Base-by-base conservation (phyloP, 768 basidiomycete species). In the Mycena filopes region DNA sequence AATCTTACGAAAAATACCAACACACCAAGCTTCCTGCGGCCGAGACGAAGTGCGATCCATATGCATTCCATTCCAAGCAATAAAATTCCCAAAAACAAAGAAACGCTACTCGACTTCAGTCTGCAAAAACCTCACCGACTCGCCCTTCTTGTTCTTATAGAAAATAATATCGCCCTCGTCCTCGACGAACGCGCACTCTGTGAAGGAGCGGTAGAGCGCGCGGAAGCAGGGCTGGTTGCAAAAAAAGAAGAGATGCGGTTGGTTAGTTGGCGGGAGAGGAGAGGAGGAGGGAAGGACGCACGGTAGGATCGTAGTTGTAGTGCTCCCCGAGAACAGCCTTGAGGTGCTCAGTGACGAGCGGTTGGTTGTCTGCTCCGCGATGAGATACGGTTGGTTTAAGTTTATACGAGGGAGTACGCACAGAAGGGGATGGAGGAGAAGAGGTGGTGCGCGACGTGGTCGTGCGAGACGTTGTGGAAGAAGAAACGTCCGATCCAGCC, bases 401-500 rank as follows among this genome's bases (percentile, higher is more conserved):
- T n/a, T 0, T 73, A 78, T 60, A 66, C 78, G 82, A 65, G 53
- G 45, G 40, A 16, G 71, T n/a, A n/a, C 75, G 62, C 60, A 80
- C 80, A 82, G 72, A 88, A 88, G 16, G 87, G 87, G 58, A 86
- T 84, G 48, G 79, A 79, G n/a, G 85, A 85, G 77, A 87, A 87
- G 43, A 88, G 77, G 70, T 89, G 88, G 71, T 89, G 88, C 2
- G 86, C 83, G 53, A 89, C 8, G 20, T 29, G 26, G 33, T 42
- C 42, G 16, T 23, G 20, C 8, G 53, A 57, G 23, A 84, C 82
- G 71, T 87, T 86, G 69, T 88, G 87, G 38, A 89, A 77, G 79
- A 89, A 89, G 75, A 87, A 87, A 15, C 85, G 81, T 4, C 87
- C 88, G 46, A 80, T 78, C 87, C 86, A 89, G 18, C 88, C 87